These are phyloP conservation scores for Tolypocladium ophioglossoides DNA, from an alignment of 2,329 filamentous ascomycete genomes.

Conservation along the genomic window DNA sequence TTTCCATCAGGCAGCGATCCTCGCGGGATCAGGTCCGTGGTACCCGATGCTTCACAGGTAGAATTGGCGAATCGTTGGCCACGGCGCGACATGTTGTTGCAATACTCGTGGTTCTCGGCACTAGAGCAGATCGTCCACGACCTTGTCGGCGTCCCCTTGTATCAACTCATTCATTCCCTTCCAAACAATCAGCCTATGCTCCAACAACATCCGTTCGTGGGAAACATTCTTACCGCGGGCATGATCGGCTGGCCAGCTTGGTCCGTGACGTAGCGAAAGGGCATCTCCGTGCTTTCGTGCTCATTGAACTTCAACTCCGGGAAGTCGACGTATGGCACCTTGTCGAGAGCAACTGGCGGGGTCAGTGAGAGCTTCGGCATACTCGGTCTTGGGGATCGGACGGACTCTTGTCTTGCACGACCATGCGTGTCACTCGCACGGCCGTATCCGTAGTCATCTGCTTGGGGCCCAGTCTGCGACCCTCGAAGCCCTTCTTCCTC, in stretches of 20 bases:
- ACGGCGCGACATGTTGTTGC: not conserved
- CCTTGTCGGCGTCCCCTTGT: constrained; percentile 86
- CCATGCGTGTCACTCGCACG: constrained; percentile 82
- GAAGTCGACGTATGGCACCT: constrained; percentile 75
- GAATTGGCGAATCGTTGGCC: not conserved
- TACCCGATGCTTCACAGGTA: not conserved
- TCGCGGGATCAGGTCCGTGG: too few species aligned
- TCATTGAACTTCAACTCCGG: constrained; percentile 85
- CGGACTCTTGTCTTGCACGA: constrained; percentile 74
- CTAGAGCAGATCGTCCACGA: constrained; percentile 74
- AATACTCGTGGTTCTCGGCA: not conserved
- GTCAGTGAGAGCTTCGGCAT: not conserved
- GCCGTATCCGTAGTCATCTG: constrained; percentile 99
- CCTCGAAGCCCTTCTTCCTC: constrained; percentile 83
- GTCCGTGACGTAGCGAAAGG: constrained; percentile 85
- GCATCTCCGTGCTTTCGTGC: constrained; percentile 94
- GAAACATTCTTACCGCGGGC: constrained; percentile 58
- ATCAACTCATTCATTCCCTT: constrained; percentile 94
- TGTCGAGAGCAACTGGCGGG: constrained; percentile 56
- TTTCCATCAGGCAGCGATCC: not conserved
- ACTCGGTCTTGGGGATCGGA: not conserved
- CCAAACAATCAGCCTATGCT: constrained; percentile 11
- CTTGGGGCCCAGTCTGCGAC: constrained; percentile 76
- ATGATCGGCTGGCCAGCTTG: constrained; percentile 72
- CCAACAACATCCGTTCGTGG: not conserved